Percentiles rank a stretch among this genome's conserved stretches.
Conservation (phyloP, 2,329 filamentous ascomycete genomes). For the Botrytis fragariae region DNA sequence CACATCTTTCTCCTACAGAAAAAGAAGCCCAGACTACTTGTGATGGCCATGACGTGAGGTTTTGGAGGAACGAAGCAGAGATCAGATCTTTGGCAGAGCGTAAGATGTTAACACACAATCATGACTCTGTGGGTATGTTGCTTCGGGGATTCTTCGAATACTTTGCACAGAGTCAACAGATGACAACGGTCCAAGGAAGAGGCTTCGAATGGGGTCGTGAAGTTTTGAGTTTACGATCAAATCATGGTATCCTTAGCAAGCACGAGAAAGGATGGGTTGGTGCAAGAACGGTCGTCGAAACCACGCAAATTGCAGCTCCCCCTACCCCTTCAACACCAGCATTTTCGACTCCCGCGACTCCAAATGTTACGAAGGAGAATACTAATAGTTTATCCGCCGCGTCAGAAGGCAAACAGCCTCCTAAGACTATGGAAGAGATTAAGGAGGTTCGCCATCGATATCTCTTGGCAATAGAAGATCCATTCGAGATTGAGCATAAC, state of each 20-base stretch:
- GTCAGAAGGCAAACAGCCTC: conserved; percentile 18
- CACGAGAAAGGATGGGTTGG: conserved; percentile 80
- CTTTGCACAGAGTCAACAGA: conserved; percentile 62
- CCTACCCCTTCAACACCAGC: conserved; percentile 28
- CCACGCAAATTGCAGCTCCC: conserved; percentile 41
- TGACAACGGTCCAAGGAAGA: conserved; percentile 50
- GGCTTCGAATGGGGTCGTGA: conserved; percentile 80
- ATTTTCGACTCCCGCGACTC: conserved; percentile 1
- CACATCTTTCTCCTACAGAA: conserved; percentile 44
- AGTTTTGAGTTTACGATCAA: conserved; percentile 73
- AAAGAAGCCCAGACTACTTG: conserved; percentile 45
- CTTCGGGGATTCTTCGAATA: conserved; percentile 87
- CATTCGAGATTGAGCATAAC: conserved; percentile 85
- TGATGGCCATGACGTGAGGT: conserved; percentile 68
- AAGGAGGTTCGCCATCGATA: conserved; percentile 78
- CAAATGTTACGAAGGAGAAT: background rate
- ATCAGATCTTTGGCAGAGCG: conserved; percentile 60
- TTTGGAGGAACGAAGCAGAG: conserved; percentile 72
- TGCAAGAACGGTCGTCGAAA: conserved; percentile 67
- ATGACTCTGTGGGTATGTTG: conserved; percentile 66
- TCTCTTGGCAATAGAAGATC: conserved; percentile 87
- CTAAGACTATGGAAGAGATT: conserved; percentile 34
- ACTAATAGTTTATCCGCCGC: background rate
- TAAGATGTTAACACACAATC: conserved; percentile 64
- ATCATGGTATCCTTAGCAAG: conserved; percentile 69